Base-by-base conservation (phyloP, 352 stramenopile species). In the Globisporangium sylvaticum region DNA sequence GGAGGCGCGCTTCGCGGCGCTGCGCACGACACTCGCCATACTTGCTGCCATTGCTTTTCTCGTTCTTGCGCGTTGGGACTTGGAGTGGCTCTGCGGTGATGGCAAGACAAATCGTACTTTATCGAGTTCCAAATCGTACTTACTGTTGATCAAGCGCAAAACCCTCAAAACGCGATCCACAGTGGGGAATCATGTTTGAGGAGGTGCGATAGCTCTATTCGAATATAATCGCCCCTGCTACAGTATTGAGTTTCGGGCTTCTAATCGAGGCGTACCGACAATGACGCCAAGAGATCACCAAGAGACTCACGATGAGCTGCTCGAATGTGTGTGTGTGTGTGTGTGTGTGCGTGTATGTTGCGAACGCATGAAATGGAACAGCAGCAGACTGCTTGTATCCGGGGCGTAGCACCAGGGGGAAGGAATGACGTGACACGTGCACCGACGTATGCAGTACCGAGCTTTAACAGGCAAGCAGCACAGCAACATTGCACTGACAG, bases 1-100 rank as follows among this genome's bases (percentile, higher is more conserved):
- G n/a, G 64, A 68, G 37, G 69, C 57, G 65, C 77, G 79, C 73
- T 75, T 73, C 56, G 69, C 64, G 24, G 58, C 74, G 56, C 64
- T 70, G 73, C 76, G 76, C 66, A 79, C 68, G 48, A 64, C 48
- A 42, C 42, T 60, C 50, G 68, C 37, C 61, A 64, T 37, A 29
- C 52, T 58, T 55, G 61, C 44, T 55, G 53, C 56, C 34, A 48
- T 70, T 64, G 58, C 62, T 69, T 72, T 63, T 69, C 66, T 63
- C 57, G 24, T 69, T 20, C 31, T 64, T 44, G 31, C 4, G 55
- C 5, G n/a, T 32, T 14, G 32, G 12, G 10, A n/a, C 8, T 58
- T 58, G n/a, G 57, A 58, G 46, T 64, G 64, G 37, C 39, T 46
- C n/a, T 14, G 22, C 32, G 6, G 54, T 27, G 9, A 50, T 24